Evolutionary conservation across 768 basidiomycete genomes (phyloP).

Genomic region (Rhizopogon vinicolor): DNA sequence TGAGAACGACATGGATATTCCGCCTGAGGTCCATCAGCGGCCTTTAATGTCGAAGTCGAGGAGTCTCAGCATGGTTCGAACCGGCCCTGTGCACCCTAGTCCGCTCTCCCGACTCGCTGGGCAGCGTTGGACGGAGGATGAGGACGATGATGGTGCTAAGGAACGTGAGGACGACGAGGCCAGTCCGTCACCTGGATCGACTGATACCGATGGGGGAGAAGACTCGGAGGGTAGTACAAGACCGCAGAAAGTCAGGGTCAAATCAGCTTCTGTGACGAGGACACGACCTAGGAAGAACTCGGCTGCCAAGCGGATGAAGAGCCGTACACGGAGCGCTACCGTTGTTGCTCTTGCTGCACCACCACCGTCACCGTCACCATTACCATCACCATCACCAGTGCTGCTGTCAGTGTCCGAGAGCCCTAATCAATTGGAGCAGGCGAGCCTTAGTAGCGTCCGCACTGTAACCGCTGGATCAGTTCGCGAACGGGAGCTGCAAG

Average conservation of each 20-base stretch:
- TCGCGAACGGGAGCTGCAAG: constrained; percentile 28
- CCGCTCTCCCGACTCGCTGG: constrained; percentile 59
- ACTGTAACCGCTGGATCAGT: constrained; percentile 62
- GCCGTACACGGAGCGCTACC: constrained; percentile 62
- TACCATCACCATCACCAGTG: constrained; percentile 12
- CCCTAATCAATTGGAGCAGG: constrained; percentile 32
- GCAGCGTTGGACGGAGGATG: constrained; percentile 52
- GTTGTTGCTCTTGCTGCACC: constrained; percentile 55
- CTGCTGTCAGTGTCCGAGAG: neutral
- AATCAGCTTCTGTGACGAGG: constrained; percentile 25
- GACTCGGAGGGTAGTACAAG: constrained; percentile 12
- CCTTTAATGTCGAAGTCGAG: constrained; percentile 31
- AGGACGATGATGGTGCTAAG: constrained; percentile 23
- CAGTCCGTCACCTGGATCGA: constrained; percentile 56
- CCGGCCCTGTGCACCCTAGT: constrained; percentile 46
- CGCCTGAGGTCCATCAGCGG: constrained; percentile 1
- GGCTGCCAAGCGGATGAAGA: constrained; percentile 18
- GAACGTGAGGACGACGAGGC: constrained; percentile 45
- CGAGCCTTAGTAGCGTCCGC: constrained; percentile 63
- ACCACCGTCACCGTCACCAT: constrained; percentile 12
- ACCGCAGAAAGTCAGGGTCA: constrained; percentile 1
- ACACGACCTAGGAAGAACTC: constrained; percentile 28
- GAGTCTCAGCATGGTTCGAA: constrained; percentile 24
- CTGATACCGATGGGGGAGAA: constrained; percentile 44
- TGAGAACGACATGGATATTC: constrained; percentile 28